A percentile compares a stretch with the other conserved stretches of the same genome.
Conservation (phyloP, 805 yeast genomes). For the Hanseniaspora opuntiae region DNA sequence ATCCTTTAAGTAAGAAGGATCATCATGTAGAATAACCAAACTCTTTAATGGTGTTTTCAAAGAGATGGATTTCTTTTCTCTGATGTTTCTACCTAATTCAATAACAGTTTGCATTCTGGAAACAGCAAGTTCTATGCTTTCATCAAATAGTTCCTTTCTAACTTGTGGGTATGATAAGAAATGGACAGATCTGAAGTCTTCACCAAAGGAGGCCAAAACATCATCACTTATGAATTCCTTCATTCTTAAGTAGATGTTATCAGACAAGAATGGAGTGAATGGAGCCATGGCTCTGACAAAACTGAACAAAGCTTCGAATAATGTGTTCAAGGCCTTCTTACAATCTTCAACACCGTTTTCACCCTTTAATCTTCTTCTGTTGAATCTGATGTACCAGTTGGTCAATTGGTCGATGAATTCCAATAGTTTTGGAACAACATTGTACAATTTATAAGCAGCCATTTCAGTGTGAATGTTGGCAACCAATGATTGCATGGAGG, state of each 20-base stretch:
- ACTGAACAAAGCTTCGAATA: slow-evolving; percentile 78
- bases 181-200: slow-evolving; percentile 76
- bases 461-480: slow-evolving; percentile 79
- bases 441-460: slow-evolving; percentile 78
- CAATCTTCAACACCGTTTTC: slow-evolving; percentile 78
- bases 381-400: slow-evolving; percentile 97
- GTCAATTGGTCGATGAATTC: slow-evolving; percentile 86
- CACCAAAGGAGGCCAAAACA: slow-evolving; percentile 36
- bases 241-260: slow-evolving; percentile 70
- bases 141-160: slow-evolving; percentile 67
- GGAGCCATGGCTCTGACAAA: slow-evolving; percentile 96
- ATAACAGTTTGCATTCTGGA: slow-evolving; percentile 93
- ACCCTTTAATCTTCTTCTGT: slow-evolving; percentile 96
- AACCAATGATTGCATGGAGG: slow-evolving; percentile 87
- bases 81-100: slow-evolving; percentile 87
- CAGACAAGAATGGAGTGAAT: slow-evolving; percentile 92
- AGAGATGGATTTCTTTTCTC: slow-evolving; percentile 90
- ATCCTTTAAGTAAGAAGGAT: slow-evolving; percentile 59
- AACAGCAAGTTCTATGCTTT: slow-evolving; percentile 73
- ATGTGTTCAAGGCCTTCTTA: slow-evolving; percentile 71
- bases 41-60: slow-evolving; percentile 88
- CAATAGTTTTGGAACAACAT: slow-evolving; percentile 88
- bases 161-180: slow-evolving; percentile 83
- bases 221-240: slow-evolving; percentile 47
- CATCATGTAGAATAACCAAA: slow-evolving; percentile 74